Evolutionary conservation across 441 rosid species (phyloP).

Genomic region (Arabidopsis hybrid): DNA sequence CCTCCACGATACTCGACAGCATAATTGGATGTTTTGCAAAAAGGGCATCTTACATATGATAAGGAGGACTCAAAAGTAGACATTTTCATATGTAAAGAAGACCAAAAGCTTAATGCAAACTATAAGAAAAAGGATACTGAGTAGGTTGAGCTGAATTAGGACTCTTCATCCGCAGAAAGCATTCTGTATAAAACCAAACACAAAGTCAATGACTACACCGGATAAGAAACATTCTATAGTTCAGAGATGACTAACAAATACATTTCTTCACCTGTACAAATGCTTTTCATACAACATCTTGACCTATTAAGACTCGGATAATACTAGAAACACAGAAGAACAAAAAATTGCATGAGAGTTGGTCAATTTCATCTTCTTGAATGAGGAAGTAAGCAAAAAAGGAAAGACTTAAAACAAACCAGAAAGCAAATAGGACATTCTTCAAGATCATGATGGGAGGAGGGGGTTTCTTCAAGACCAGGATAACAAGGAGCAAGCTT

Average conservation of each 20-base stretch:
- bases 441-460: slow-evolving; percentile 68
- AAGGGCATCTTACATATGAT: slow-evolving; percentile 78
- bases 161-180: slow-evolving; percentile 98
- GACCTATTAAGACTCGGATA: slow-evolving; percentile 98
- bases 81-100: neutral
- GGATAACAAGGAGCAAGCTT: slow-evolving; percentile 99
- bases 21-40: slow-evolving; percentile 93
- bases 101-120: slow-evolving; percentile 11
- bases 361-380: slow-evolving; percentile 12
- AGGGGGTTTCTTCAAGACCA: slow-evolving; percentile 71
- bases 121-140: slow-evolving; percentile 73
- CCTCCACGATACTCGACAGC: slow-evolving; percentile 95
- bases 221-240: neutral
- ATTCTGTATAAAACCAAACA: slow-evolving; percentile 58
- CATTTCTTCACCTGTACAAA: slow-evolving; percentile 79
- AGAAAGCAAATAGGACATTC: slow-evolving; percentile 98
- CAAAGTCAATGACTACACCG: neutral
- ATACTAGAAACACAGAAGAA: slow-evolving; percentile 54
- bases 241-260: neutral
- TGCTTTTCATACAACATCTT: slow-evolving; percentile 93
- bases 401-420: slow-evolving; percentile 56
- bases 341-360: neutral
- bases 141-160: slow-evolving; percentile 93
- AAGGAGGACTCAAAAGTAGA: slow-evolving; percentile 46
- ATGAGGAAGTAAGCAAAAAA: neutral